A percentile compares a stretch with the other conserved stretches of the same genome.
Evolutionary conservation across 257 asterid genomes (phyloP).

Genomic region (Phtheirospermum japonicum): DNA sequence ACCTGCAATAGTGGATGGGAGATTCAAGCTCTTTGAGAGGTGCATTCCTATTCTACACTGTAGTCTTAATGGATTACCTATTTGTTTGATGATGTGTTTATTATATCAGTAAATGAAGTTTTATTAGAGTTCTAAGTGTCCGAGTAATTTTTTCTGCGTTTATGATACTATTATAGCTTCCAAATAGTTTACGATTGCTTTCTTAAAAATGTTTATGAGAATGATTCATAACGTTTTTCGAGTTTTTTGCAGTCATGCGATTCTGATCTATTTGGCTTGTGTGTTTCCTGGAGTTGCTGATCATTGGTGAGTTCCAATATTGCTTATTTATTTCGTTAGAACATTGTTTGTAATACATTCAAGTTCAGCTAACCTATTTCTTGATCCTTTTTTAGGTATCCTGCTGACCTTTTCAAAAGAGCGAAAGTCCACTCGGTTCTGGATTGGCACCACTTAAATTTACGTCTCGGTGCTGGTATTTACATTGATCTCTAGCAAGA

Average conservation of each 20-base stretch:
- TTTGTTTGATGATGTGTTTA: neutral
- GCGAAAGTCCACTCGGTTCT: slow-evolving; percentile 79
- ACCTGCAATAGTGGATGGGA: slow-evolving; percentile 86
- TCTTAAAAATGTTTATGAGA: neutral
- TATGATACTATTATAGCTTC: slow-evolving; percentile 1
- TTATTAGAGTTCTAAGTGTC: neutral
- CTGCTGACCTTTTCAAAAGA: slow-evolving; percentile 71
- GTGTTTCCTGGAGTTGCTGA: slow-evolving; percentile 90
- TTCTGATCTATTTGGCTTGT: slow-evolving; percentile 65
- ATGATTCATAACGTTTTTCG: neutral
- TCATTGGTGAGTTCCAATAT: slow-evolving; percentile 69
- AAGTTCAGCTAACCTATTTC: slow-evolving; percentile 15
- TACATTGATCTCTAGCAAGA: slow-evolving; percentile 2
- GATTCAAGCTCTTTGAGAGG: slow-evolving; percentile 93
- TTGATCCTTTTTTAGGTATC: slow-evolving; percentile 58
- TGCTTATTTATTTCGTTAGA: neutral
- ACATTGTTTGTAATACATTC: neutral
- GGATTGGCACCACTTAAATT: slow-evolving; percentile 91
- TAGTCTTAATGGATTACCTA: neutral
- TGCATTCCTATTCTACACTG: slow-evolving; percentile 18
- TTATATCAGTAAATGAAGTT: neutral
- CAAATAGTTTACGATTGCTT: slow-evolving; percentile 3
- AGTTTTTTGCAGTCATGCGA: slow-evolving; percentile 74
- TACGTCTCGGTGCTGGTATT: slow-evolving; percentile 84
- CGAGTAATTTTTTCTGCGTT: neutral